A percentile compares a stretch with the other conserved stretches of the same genome.
Conservation (phyloP, 495 filamentous ascomycete species). For the Cercophora sp. region DNA sequence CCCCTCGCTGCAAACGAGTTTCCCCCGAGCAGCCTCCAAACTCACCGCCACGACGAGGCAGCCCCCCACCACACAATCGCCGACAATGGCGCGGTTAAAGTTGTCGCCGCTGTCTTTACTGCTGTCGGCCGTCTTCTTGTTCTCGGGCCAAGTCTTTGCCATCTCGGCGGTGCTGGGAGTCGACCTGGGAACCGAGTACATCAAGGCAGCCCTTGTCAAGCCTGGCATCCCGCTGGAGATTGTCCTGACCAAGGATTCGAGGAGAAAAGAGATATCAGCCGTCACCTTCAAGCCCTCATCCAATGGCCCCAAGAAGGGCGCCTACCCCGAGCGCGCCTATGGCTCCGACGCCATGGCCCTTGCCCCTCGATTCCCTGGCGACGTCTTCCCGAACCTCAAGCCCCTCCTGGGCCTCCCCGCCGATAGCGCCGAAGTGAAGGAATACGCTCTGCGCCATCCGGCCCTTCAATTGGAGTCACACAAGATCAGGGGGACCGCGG, state of each 20-base stretch:
- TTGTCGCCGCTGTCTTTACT: constrained; percentile 43
- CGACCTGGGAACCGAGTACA: constrained; percentile 93
- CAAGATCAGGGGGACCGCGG: constrained; percentile 63
- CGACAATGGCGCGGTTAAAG: constrained; percentile 40
- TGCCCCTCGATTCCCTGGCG: constrained; percentile 79
- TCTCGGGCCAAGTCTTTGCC: constrained; percentile 48
- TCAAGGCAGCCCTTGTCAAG: constrained; percentile 95
- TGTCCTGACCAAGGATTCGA: constrained; percentile 96
- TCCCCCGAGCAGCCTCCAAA: too few relatives aligned
- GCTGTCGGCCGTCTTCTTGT: constrained; percentile 45
- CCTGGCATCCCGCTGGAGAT: constrained; percentile 98
- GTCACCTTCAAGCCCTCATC: constrained; percentile 86
- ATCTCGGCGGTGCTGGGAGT: constrained; percentile 78
- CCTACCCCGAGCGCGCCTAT: constrained; percentile 85
- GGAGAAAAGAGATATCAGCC: constrained; percentile 88
- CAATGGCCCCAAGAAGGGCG: constrained; percentile 51
- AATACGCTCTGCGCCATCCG: constrained; percentile 70
- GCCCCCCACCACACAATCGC: constrained; percentile 17
- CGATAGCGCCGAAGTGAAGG: constrained; percentile 57
- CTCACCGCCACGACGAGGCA: constrained; percentile 4
- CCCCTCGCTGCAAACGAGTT: too few relatives aligned
- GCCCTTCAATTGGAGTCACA: constrained; percentile 55
- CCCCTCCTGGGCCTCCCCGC: constrained; percentile 69
- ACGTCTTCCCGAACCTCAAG: constrained; percentile 93
- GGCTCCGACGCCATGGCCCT: constrained; percentile 88